Conservation (phyloP, 2,329 filamentous ascomycete species). For the Phialophora macrospora region DNA sequence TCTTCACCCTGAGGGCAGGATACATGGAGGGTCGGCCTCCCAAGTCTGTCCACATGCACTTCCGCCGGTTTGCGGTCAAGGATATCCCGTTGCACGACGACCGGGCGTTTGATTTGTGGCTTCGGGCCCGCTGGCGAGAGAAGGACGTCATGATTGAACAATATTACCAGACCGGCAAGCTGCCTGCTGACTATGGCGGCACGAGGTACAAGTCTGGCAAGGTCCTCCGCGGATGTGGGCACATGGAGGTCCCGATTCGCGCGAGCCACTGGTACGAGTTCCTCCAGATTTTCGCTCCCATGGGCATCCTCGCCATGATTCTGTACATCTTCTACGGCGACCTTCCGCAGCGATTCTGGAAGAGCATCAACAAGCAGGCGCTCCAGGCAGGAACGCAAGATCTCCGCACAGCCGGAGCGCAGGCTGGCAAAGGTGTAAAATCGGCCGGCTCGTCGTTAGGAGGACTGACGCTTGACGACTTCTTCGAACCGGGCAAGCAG, state of each 20-base stretch:
- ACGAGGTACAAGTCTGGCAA: slow-evolving; percentile 53
- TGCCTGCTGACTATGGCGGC: slow-evolving; percentile 67
- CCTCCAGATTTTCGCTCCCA: slow-evolving; percentile 44
- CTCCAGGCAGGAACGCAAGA: slow-evolving; percentile 34
- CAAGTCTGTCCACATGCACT: slow-evolving; percentile 89
- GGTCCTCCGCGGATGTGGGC: slow-evolving; percentile 40
- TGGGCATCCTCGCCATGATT: slow-evolving; percentile 43
- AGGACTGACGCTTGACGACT: slow-evolving; percentile 34
- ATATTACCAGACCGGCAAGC: slow-evolving; percentile 71
- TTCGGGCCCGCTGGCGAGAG: slow-evolving; percentile 79
- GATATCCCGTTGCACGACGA: slow-evolving; percentile 74
- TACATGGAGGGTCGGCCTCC: slow-evolving; percentile 82
- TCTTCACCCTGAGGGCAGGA: slow-evolving; percentile 76
- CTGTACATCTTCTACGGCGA: slow-evolving; percentile 43
- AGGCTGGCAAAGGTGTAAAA: slow-evolving; percentile 29
- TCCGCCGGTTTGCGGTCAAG: slow-evolving; percentile 75
- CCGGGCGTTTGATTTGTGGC: slow-evolving; percentile 75
- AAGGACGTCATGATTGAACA: slow-evolving; percentile 83
- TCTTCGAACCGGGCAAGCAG: slow-evolving; percentile 37
- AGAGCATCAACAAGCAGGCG: slow-evolving; percentile 38
- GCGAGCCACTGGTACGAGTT: slow-evolving; percentile 44
- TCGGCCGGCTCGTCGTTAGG: slow-evolving; percentile 22
- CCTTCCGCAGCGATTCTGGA: slow-evolving; percentile 40
- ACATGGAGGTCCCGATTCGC: slow-evolving; percentile 43
- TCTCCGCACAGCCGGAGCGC: slow-evolving; percentile 27